A percentile compares a stretch with the other conserved stretches of the same genome.
These are phyloP conservation scores for Bipolaris zeicola DNA, from an alignment of 2,329 filamentous ascomycete species.

Conservation along the genomic window DNA sequence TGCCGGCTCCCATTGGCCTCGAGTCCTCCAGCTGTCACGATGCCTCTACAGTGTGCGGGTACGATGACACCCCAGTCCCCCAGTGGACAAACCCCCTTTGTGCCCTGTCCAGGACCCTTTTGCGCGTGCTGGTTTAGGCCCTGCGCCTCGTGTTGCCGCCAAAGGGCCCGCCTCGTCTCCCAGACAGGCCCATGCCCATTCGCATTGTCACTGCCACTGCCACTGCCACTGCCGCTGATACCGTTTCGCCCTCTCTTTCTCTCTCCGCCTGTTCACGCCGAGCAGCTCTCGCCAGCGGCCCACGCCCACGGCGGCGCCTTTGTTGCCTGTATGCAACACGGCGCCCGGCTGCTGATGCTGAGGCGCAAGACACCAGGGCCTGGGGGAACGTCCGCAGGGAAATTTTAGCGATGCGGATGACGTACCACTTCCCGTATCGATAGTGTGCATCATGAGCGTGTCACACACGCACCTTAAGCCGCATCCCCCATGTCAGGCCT, in stretches of 20 bases:
- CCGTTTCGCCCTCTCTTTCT: slow-evolving; percentile 3
- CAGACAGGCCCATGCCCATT: slow-evolving; percentile 14
- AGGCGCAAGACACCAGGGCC: too few relatives aligned
- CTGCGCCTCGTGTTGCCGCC: slow-evolving; percentile 22
- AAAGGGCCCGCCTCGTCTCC: slow-evolving; percentile 15
- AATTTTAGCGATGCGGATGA: slow-evolving; percentile 14
- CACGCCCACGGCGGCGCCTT: background rate
- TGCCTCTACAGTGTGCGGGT: slow-evolving; percentile 1
- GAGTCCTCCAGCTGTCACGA: background rate
- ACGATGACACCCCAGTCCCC: background rate
- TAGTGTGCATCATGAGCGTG: slow-evolving; percentile 5
- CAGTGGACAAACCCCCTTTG: slow-evolving; percentile 7
- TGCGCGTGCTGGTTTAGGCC: slow-evolving; percentile 8
- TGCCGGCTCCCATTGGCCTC: slow-evolving; percentile 13
- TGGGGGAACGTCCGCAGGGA: background rate
- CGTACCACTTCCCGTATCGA: slow-evolving; percentile 15
- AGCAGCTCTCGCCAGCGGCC: background rate
- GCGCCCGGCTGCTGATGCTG: background rate
- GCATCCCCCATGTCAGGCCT: background rate
- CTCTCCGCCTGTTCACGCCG: background rate
- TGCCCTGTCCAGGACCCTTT: slow-evolving; percentile 5
- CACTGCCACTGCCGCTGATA: background rate
- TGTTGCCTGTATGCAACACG: background rate
- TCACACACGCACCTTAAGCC: background rate
- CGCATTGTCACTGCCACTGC: slow-evolving; percentile 5